Evolutionary conservation across 2,329 filamentous ascomycete genomes (phyloP).

Genomic region (Botryotinia convoluta): DNA sequence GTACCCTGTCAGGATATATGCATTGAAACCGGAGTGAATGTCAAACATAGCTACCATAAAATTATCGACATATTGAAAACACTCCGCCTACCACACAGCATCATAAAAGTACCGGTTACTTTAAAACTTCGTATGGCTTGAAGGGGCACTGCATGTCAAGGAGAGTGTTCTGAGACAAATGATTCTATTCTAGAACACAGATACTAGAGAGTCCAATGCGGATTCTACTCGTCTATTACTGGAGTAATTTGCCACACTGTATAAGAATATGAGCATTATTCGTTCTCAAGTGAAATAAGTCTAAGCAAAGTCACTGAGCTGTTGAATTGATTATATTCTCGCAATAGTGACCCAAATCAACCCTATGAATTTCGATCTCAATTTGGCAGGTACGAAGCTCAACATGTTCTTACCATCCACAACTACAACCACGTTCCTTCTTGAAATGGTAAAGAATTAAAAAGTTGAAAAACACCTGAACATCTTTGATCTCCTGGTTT

Average conservation of each 20-base stretch:
- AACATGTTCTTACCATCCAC: not conserved
- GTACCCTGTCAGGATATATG: conserved; percentile 76
- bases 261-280: not conserved
- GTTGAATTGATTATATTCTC: not conserved
- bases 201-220: not conserved
- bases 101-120: not conserved
- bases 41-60: not conserved
- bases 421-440: not conserved
- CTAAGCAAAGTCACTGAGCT: not conserved
- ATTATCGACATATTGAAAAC: not conserved
- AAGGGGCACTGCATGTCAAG: not conserved
- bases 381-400: not conserved
- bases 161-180: not conserved
- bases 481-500: not conserved
- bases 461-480: not conserved
- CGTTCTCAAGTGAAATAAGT: not conserved
- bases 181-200: not conserved
- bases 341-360: not conserved
- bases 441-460: not conserved
- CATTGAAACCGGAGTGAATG: conserved; percentile 44
- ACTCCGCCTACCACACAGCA: not conserved
- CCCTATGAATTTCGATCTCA: not conserved
- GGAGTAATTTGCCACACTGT: too few relatives aligned
- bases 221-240: not conserved
- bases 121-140: not conserved